Evolutionary conservation across 768 basidiomycete species (phyloP), one percentile per base, ranked within the genome.

Genomic region (Psilocybe azurescens): DNA sequence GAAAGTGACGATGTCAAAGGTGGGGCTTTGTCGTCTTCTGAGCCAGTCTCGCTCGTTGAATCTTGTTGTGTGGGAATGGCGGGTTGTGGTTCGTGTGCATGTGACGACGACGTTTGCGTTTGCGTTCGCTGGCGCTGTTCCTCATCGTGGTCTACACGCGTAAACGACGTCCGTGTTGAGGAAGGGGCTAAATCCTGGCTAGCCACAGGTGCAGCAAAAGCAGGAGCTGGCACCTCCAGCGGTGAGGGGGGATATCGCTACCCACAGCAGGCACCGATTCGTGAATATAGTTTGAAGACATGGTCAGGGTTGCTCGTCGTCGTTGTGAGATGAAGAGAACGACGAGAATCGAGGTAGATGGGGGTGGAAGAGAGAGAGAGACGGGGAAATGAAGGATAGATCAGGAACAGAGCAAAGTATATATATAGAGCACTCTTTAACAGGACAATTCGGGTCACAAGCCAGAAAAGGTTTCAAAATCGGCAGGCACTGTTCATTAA

Each of bases 81-180:
- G 64, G 70, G 63, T 56, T 67, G 60, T 20, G 64, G 30, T 20
- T 53, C 53, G 44, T 65, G 62, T 64, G 67, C 70, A 55, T 69
- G 69, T 62, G 70, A 64, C 39, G 67, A 58, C 24, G 67, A 54
- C n/a, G 72, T 72, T 53, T 72, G 74, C 5, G 24, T 24, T 24
- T 13, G 39, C 9, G 13, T 13, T 50, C 48, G 53, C 10, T 13
- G 62, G 49, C 57, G 61, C n/a, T 60, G 64, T 4, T 73, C 74
- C 18, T 78, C 77, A 2, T 73, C 69, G 54, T 68, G 49, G 59
- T 83, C 81, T 33, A 86, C 84, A 28, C 79, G 79, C 1, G 85
- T 86, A 64, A 80, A 82, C 10, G 85, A 85, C 6, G 85, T 85
- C 24, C 83, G 79, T 0, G 85, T 80, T 54, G 74, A 73, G 0